Evolutionary conservation across 2,329 filamentous ascomycete species (phyloP), one percentile per base, ranked within the genome.

Genomic region (Aspergillus sp.): DNA sequence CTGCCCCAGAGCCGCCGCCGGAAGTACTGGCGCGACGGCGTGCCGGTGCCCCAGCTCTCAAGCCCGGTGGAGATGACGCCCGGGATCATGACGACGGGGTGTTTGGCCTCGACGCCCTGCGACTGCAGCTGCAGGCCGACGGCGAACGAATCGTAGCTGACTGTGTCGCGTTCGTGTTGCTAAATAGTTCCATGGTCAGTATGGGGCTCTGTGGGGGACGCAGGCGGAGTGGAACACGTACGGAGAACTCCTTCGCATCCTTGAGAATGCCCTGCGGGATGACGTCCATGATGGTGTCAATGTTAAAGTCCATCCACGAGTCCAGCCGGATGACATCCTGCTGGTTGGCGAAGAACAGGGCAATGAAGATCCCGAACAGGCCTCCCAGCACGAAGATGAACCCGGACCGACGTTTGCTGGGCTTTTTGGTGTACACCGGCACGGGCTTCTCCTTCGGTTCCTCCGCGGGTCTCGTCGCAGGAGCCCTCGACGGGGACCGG

Each of bases 1-100:
- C 91, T 96, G 4, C 94, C 94, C 94, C 94, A 99, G 46, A 99
- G 76, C 49, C 94, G 81, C 75, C 95, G 96, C 57, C 94, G 82
- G 72, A 99, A 99, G 73, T 97, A 99, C 54, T 88, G 88, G 32
- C 91, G 83, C 6, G 92, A 96, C 40, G 81, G 78, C 66, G 92
- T 89, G 47, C 88, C 86, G 0, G 94, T 97, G 3, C 93, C 91
- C 94, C 94, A 99, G 45, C 91, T 96, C 73, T 99, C 94, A 20
- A 99, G 81, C 1, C 94, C 94, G 0, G 94, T 97, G 0, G 94
- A 97, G 61, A 99, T 99, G 54, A 99, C 94, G 4, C 94, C 94
- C 0, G 94, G 94, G 9, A 99, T 86, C 93, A 99, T 97, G 58
- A 99, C 89, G 56, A 99, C 87, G 1, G 94, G 91, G 64, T 97